phyloP scores from a whole-genome alignment of 2,329 filamentous ascomycete species.

The Neofusicoccum kwambonambiense region DNA sequence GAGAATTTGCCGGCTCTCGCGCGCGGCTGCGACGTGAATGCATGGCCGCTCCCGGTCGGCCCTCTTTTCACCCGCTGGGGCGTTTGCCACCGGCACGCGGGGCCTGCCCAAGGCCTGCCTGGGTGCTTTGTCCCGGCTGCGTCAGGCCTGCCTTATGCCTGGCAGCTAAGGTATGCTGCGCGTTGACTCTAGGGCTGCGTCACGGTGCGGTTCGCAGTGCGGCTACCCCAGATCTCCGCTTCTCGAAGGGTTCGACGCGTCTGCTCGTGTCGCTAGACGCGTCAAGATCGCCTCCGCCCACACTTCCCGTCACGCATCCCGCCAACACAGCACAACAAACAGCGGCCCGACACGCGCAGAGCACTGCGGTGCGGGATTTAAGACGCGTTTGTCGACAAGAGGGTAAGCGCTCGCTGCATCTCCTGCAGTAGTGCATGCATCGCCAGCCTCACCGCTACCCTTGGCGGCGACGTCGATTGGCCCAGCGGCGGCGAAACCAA shows the following conservation, averaged over 20 bases:
- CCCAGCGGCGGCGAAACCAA: not conserved
- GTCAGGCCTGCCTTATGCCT: too few relatives aligned
- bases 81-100: not conserved
- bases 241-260: conserved; percentile 8
- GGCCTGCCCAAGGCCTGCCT: too few relatives aligned
- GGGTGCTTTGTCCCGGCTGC: too few relatives aligned
- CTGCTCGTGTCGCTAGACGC: conserved; percentile 1
- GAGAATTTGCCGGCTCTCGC: not conserved
- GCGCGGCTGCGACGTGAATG: not conserved
- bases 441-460: conserved; percentile 6
- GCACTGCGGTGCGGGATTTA: conserved; percentile 10
- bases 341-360: conserved; percentile 9
- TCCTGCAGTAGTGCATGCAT: conserved; percentile 11
- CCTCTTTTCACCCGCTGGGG: not conserved
- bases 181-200: not conserved
- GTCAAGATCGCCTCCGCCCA: conserved; percentile 4
- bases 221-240: conserved; percentile 12
- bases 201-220: not conserved
- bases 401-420: conserved; percentile 5
- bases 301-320: not conserved
- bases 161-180: not conserved
- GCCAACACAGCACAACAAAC: not conserved
- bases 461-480: not conserved
- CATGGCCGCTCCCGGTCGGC: not conserved
- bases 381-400: conserved; percentile 1